Evolutionary conservation across 129 eudicot genomes (phyloP), one percentile per base, ranked within the genome.

Genomic region (Centella asiatica): DNA sequence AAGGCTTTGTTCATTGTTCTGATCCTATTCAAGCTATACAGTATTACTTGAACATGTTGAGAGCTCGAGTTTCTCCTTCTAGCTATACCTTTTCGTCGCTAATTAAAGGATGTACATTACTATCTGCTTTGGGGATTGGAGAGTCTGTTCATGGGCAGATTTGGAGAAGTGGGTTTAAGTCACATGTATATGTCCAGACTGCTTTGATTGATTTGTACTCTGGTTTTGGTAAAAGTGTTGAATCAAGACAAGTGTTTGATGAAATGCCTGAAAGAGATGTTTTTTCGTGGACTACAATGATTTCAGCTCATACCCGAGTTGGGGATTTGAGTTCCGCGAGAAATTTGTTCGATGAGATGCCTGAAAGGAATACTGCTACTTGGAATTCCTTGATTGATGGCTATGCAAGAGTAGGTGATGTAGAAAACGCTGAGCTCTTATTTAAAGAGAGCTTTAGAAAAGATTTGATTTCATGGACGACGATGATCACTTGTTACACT

Each of bases 391-490:
- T 90, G 68, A 78, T 90, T 32, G 84, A 83, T 71, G 95, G 93
- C 37, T 83, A 78, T 71, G 81, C 83, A 11, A 80, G 79, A 70
- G 53, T 70, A 7, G 82, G 83, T 56, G 85, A 86, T 50, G 74
- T 90, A 26, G 83, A 61, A 31, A 78, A 85, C 39, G 88, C 92
- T 13, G 83, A 83, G 76, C 55, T 53, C 28, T 69, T 86, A 57
- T 90, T 90, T 50, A 45, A 32, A 22, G 64, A 51, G 28, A 83
- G 83, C 86, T 74, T 70, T 6, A 17, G 36, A 10, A 83, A 78
- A 72, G 89, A 90, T 65, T 73, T 86, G n/a, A 80, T 90, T 58
- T 78, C 97, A 26, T 90, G 97, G 97, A 90, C 97, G 8, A 83
- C 85, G 31, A 90, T 90, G 95, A 83, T 83, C 33, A 78, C 67